These are phyloP conservation scores for Carpinus fangiana DNA, from an alignment of 306 rosid genomes.

Conservation along the genomic window DNA sequence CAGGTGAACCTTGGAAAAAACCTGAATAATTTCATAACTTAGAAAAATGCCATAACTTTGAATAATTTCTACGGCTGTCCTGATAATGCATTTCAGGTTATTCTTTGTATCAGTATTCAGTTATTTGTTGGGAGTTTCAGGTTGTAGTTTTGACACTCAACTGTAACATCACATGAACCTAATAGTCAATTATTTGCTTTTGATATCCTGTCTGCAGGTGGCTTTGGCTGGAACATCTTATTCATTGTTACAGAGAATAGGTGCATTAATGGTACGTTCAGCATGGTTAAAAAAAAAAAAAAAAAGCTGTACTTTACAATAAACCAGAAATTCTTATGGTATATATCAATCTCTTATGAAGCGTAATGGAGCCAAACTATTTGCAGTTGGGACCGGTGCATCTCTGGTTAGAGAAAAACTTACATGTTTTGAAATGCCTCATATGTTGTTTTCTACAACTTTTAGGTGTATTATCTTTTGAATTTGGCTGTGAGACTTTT, in stretches of 20 bases:
- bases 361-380: constrained; percentile 92
- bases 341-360: constrained; percentile 31
- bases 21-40: too few species aligned
- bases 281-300: too few species aligned
- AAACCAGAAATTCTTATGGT: too few species aligned
- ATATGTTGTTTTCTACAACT: not conserved
- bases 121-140: not conserved
- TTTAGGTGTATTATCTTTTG: too few species aligned
- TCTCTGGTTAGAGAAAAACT: constrained; percentile 67
- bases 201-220: constrained; percentile 34
- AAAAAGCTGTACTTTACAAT: too few species aligned
- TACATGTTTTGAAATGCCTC: not conserved
- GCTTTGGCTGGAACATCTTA: constrained; percentile 55
- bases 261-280: constrained; percentile 59
- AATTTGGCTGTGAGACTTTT: too few species aligned
- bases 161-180: not conserved
- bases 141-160: not conserved
- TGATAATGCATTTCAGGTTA: constrained; percentile 93
- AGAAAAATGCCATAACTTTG: too few species aligned
- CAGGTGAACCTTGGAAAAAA: too few species aligned
- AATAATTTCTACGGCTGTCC: constrained; percentile 97
- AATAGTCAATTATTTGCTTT: not conserved
- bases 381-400: constrained; percentile 84
- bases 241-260: constrained; percentile 51
- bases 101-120: not conserved